Conservation (phyloP, 129 eudicot species). For the Oenanthe sinensis region DNA sequence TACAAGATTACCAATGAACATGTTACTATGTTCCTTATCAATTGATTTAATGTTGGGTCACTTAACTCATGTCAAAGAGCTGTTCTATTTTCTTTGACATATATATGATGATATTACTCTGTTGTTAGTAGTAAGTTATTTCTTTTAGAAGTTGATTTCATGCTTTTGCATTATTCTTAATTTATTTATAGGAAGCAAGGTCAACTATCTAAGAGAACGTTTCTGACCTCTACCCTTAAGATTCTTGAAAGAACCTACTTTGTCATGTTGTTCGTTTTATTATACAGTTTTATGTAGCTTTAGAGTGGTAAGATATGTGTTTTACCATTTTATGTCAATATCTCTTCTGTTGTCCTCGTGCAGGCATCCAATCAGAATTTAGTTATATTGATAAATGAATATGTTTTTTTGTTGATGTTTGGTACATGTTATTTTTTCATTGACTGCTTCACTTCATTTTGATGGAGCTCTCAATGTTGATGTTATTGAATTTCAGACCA, state of each 20-base stretch:
- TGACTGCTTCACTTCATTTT: constrained; percentile 68
- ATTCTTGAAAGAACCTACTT: not conserved
- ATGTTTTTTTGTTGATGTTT: not conserved
- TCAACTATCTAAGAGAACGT: not conserved
- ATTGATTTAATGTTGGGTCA: constrained; percentile 65
- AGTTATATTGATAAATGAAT: no score
- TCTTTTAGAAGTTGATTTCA: not conserved
- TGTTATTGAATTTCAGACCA: constrained; percentile 77
- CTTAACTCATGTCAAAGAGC: not conserved
- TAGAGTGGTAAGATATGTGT: not conserved
- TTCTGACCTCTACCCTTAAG: not conserved
- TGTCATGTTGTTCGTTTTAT: not conserved
- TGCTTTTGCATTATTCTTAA: not conserved
- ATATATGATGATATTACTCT: not conserved
- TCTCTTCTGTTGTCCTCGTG: constrained; percentile 1
- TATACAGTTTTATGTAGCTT: not conserved
- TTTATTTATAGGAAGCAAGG: not conserved
- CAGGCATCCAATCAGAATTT: constrained; percentile 74
- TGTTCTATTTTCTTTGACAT: not conserved
- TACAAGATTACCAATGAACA: constrained; percentile 76
- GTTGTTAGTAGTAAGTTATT: not conserved
- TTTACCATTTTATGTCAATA: not conserved
- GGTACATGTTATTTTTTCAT: constrained; percentile 57
- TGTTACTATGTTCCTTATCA: constrained; percentile 58
- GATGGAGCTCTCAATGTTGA: constrained; percentile 83